phyloP scores from a whole-genome alignment of 1,284 basidiomycete species.

The Volvariella volvacea region DNA sequence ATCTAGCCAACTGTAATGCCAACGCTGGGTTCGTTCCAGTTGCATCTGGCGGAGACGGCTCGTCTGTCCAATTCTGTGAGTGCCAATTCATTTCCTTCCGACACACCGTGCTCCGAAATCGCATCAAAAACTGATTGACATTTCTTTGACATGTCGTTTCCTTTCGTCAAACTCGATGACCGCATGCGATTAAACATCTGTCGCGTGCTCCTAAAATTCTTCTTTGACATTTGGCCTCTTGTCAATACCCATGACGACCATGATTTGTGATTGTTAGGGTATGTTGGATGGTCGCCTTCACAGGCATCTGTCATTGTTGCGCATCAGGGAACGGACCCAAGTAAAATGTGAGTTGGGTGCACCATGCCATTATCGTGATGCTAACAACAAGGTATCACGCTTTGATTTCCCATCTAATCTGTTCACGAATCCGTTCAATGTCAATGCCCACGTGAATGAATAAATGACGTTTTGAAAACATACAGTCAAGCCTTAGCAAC shows the following conservation, averaged over 20 bases:
- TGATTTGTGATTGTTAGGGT: constrained; percentile 26
- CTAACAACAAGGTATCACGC: neutral
- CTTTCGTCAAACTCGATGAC: neutral
- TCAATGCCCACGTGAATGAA: too few relatives aligned
- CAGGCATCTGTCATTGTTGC: constrained; percentile 36
- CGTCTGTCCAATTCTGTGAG: constrained; percentile 27
- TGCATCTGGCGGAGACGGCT: constrained; percentile 35
- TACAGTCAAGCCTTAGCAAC: constrained; percentile 36
- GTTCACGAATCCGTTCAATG: constrained; percentile 12
- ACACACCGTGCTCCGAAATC: too few relatives aligned
- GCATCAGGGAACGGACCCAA: constrained; percentile 45
- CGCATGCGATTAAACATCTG: too few relatives aligned
- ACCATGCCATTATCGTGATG: neutral
- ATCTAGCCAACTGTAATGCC: constrained; percentile 27
- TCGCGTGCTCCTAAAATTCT: too few relatives aligned
- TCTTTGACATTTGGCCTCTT: too few relatives aligned
- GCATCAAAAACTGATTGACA: too few relatives aligned
- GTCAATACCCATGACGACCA: neutral
- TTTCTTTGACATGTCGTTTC: neutral
- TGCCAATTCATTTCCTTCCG: too few relatives aligned
- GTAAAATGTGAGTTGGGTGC: constrained; percentile 29
- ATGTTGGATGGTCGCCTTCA: constrained; percentile 38
- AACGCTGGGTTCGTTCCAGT: constrained; percentile 29
- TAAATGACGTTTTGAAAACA: too few relatives aligned
- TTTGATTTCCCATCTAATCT: neutral